Percentiles rank a stretch among this genome's conserved stretches.
phyloP scores from a whole-genome alignment of 2,329 filamentous ascomycete species.

The Gnomoniopsis sp. region DNA sequence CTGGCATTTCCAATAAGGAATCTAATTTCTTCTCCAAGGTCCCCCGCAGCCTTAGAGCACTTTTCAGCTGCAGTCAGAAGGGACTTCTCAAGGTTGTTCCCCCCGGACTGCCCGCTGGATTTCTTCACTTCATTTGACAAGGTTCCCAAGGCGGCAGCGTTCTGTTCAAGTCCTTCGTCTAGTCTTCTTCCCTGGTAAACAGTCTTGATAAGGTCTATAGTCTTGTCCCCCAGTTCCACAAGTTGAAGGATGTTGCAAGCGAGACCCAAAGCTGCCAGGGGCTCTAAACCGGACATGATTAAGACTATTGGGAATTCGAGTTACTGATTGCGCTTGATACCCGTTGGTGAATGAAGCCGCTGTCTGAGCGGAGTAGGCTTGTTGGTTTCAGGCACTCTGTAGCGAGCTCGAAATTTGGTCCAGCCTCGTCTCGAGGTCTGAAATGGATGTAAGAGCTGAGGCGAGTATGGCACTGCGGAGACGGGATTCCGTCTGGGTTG shows the following conservation, averaged over 20 bases:
- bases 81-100: background rate
- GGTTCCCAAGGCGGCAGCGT: background rate
- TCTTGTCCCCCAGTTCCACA: background rate
- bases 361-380: no score
- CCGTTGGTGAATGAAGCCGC: no score
- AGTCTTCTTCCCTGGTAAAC: background rate
- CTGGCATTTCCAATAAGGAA: background rate
- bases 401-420: no score
- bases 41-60: background rate
- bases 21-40: background rate
- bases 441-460: no score
- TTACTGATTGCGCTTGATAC: no score
- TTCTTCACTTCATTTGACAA: background rate
- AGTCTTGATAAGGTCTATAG: background rate
- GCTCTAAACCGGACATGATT: conserved; percentile 5
- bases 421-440: no score
- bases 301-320: no score
- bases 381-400: no score
- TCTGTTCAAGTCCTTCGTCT: background rate
- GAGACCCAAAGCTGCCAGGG: background rate
- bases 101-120: background rate
- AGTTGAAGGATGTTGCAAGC: conserved; percentile 2
- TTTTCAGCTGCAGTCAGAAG: background rate
- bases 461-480: no score
- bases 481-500: no score